These are phyloP conservation scores for Neofusicoccum umdonicola DNA, from an alignment of 2,329 filamentous ascomycete genomes.

Conservation along the genomic window DNA sequence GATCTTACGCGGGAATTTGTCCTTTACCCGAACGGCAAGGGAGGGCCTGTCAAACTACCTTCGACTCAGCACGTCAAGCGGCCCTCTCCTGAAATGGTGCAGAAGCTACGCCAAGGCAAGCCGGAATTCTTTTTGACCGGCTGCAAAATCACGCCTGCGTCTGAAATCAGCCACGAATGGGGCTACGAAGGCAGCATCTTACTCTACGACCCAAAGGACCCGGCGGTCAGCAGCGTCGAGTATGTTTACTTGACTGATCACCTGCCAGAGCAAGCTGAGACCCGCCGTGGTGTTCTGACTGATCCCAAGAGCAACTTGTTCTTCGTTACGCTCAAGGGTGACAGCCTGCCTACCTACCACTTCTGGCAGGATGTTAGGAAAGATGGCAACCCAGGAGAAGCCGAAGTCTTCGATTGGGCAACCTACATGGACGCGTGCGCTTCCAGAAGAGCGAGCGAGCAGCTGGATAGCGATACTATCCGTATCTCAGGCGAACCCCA, in stretches of 20 bases:
- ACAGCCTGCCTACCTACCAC: constrained; percentile 5
- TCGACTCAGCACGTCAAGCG: not conserved
- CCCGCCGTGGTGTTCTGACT: not conserved
- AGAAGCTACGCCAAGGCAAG: not conserved
- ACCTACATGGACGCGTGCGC: not conserved
- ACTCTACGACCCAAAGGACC: not conserved
- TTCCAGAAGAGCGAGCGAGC: not conserved
- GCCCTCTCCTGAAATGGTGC: not conserved
- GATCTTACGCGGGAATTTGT: not conserved
- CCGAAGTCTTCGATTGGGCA: not conserved
- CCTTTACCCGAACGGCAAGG: not conserved
- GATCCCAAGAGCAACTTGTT: not conserved
- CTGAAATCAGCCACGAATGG: not conserved
- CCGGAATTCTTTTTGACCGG: not conserved
- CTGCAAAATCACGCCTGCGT: not conserved
- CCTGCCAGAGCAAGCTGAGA: not conserved
- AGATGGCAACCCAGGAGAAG: not conserved
- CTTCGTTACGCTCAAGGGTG: not conserved
- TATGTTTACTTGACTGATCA: not conserved
- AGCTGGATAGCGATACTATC: not conserved
- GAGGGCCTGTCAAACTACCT: not conserved
- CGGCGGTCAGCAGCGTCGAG: not conserved
- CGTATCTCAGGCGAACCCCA: not conserved
- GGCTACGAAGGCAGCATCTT: not conserved
- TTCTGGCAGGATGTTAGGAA: constrained; percentile 11